phyloP scores from a whole-genome alignment of 805 yeast species.

The Scheffersomyces coipomensis region DNA sequence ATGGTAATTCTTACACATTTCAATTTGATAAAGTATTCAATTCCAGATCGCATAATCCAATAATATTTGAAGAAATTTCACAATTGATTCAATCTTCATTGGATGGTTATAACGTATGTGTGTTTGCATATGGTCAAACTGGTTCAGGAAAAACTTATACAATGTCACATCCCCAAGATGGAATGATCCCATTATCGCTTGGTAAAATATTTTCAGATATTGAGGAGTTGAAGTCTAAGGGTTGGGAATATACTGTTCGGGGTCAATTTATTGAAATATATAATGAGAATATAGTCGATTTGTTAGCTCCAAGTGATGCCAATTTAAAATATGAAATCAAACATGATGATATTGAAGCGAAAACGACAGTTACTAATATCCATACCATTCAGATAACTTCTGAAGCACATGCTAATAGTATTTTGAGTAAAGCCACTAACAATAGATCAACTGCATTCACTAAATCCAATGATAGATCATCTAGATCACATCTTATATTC shows the following conservation, averaged over 20 bases:
- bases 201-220: conserved; percentile 64
- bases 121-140: conserved; percentile 96
- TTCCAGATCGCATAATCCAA: conserved; percentile 49
- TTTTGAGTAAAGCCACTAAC: conserved; percentile 54
- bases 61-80: conserved; percentile 79
- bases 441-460: conserved; percentile 83
- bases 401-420: conserved; percentile 45
- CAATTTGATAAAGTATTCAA: conserved; percentile 79
- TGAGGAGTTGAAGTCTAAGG: conserved; percentile 43
- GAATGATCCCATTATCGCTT: conserved; percentile 80
- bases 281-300: conserved; percentile 76
- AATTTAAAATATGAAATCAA: conserved; percentile 62
- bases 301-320: conserved; percentile 36
- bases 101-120: conserved; percentile 89
- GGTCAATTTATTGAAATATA: conserved; percentile 90
- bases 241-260: conserved; percentile 60
- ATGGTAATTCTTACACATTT: conserved; percentile 34
- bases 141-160: conserved; percentile 94
- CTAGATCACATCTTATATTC: conserved; percentile 88
- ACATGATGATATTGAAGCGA: conserved; percentile 56
- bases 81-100: conserved; percentile 76
- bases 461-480: conserved; percentile 75
- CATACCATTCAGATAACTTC: conserved; percentile 46
- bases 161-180: conserved; percentile 70
- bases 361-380: conserved; percentile 62